phyloP scores from a whole-genome alignment of 2,329 filamentous ascomycete genomes.

The Ophiostoma triangulosporum region DNA sequence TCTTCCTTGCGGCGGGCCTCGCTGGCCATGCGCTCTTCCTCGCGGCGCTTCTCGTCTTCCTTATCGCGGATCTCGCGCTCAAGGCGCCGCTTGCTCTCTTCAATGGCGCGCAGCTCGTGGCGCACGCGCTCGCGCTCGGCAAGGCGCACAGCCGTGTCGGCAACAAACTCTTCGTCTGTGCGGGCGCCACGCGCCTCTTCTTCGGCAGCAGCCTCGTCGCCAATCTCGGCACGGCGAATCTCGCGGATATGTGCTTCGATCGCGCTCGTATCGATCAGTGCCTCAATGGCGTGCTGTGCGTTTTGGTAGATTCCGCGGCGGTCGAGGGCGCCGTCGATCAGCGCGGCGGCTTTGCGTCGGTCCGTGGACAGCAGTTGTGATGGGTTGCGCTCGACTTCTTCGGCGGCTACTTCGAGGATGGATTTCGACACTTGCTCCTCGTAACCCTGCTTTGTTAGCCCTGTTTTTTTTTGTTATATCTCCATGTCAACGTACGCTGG shows the following conservation, averaged over 20 bases:
- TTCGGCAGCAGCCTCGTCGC: conserved; percentile 51
- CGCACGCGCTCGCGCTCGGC: conserved; percentile 48
- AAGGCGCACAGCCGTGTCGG: conserved; percentile 47
- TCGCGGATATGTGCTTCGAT: conserved; percentile 59
- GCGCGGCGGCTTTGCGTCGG: conserved; percentile 56
- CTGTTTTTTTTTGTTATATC: not conserved
- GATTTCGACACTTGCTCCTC: conserved; percentile 52
- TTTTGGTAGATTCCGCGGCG: conserved; percentile 62
- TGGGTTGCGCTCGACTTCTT: conserved; percentile 63
- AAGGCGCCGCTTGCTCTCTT: conserved; percentile 47
- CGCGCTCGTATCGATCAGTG: conserved; percentile 51
- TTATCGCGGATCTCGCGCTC: conserved; percentile 41
- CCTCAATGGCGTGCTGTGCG: conserved; percentile 52
- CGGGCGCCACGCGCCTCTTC: conserved; percentile 55
- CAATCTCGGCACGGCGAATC: conserved; percentile 53
- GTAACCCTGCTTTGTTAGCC: conserved; percentile 40
- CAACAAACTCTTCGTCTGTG: conserved; percentile 60
- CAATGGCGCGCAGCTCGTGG: conserved; percentile 44
- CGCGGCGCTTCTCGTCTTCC: conserved; percentile 23
- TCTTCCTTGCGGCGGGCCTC: conserved; percentile 23
- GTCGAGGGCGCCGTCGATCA: conserved; percentile 68
- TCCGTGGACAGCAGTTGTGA: conserved; percentile 59
- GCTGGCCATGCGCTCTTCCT: conserved; percentile 21
- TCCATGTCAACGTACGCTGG: conserved; percentile 38
- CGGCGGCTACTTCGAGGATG: conserved; percentile 55